Percentiles rank a stretch among this genome's conserved stretches.
phyloP scores from a whole-genome alignment of 2,329 filamentous ascomycete species.

The Ophiocordyceps camponoti-rufipedis region DNA sequence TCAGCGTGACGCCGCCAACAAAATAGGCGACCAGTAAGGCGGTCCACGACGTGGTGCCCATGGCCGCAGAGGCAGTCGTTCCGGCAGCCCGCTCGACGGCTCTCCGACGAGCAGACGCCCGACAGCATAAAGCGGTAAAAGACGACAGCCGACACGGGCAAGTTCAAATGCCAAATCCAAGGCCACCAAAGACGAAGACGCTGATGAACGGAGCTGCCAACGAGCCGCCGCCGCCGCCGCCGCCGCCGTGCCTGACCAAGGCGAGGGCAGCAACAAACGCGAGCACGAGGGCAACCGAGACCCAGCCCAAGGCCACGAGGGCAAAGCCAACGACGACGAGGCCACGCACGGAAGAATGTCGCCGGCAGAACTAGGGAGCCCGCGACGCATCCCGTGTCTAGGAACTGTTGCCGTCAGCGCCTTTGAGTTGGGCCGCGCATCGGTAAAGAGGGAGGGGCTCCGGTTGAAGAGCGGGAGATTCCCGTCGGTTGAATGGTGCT shows the following conservation, averaged over 20 bases:
- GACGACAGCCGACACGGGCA: not conserved
- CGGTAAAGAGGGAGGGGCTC: not conserved
- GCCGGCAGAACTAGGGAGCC: not conserved
- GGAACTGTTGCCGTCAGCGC: not conserved
- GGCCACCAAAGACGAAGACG: too few relatives aligned
- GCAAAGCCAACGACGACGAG: not conserved
- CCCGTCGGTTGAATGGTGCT: too few relatives aligned
- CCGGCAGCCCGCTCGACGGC: slow-evolving; percentile 1
- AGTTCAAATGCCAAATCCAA: too few relatives aligned
- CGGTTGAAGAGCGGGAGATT: not conserved
- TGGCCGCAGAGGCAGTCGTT: slow-evolving; percentile 9
- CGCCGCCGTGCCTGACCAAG: not conserved
- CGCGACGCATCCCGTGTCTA: not conserved
- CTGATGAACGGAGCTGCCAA: too few relatives aligned
- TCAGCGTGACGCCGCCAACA: slow-evolving; percentile 72
- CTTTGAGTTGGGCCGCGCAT: not conserved
- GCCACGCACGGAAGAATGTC: not conserved
- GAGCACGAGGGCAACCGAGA: too few relatives aligned
- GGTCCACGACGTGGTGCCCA: slow-evolving; percentile 28
- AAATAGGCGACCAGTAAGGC: slow-evolving; percentile 59
- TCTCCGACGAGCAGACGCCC: not conserved
- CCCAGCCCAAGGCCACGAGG: not conserved
- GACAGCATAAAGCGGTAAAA: slow-evolving; percentile 2
- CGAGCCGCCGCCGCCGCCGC: too few relatives aligned
- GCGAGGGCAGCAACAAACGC: not conserved